Base-by-base conservation (phyloP, 1,284 basidiomycete genomes). In the Heterobasidion parviporum region DNA sequence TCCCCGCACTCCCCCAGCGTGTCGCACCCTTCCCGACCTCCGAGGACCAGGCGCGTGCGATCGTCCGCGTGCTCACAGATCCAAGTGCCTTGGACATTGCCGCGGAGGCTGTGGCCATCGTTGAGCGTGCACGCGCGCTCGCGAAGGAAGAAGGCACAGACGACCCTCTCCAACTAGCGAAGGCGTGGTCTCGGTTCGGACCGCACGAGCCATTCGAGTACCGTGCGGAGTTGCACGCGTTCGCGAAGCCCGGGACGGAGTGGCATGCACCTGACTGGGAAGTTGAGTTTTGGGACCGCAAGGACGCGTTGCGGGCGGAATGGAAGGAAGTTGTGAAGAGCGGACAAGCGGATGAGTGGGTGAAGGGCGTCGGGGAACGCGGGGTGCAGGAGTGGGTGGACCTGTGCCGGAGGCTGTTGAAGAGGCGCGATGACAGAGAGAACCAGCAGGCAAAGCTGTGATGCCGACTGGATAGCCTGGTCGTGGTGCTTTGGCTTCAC, bases 21-120 rank as follows among this genome's bases (percentile, higher is more conserved):
- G 78, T 87, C 20, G 74, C 73, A 0, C 88, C 87, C 1, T 74
- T 90, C 52, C 85, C 86, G 1, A 61, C 87, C 0, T 73, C 82
- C 47, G 87, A 91, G 65, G 81, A 79, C 0, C 88, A 91, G 67
- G 82, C 83, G 4, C 77, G 74, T 0, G 82, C 81, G 4, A 73
- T 81, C 8, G 64, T 82, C 15, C 72, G 74, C 20, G 79, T 75
- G 0, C 83, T 87, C 60, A 70, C 69, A 8, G 63, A 81, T 47
- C 81, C 81, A 0, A 63, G 67, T 12, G 64, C 73, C 32, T 68
- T 89, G 9, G 76, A 87, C 61, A 55, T 68, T 38, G 70, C 69
- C 5, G 63, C 68, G 35, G 85, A 85, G n/a, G 63, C 73, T 0
- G 68, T 72, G 34, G 76, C 69, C 32, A 68, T 83, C 58, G 63